A percentile compares a stretch with the other conserved stretches of the same genome.
Conservation (phyloP, 1,139 yeast species). For the Waltiozyma sp. region DNA sequence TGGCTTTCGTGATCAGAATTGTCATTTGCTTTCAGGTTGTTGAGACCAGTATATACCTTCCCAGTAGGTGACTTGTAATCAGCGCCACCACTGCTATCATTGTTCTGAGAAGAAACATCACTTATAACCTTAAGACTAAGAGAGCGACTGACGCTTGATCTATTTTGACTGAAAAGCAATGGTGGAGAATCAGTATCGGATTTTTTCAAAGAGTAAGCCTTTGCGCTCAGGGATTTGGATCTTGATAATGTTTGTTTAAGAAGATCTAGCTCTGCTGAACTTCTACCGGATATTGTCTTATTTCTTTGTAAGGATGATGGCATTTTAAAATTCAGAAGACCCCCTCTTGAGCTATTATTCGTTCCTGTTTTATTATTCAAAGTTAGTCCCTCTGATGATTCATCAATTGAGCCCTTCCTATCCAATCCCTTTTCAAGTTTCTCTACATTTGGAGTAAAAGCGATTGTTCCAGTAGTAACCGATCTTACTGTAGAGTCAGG, state of each 20-base stretch:
- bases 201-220: not conserved
- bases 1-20: not conserved
- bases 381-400: too few relatives aligned
- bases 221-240: slow-evolving; percentile 3
- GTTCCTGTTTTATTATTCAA: too few relatives aligned
- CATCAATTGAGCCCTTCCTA: too few relatives aligned
- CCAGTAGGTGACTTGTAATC: not conserved
- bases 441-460: too few relatives aligned
- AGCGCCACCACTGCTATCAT: not conserved
- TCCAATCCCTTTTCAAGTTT: too few relatives aligned
- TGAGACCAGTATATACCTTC: not conserved
- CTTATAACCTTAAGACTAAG: not conserved
- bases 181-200: slow-evolving; percentile 6
- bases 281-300: not conserved
- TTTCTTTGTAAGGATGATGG: not conserved
- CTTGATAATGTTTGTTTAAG: slow-evolving; percentile 7
- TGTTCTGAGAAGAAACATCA: not conserved
- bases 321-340: not conserved
- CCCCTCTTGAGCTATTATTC: not conserved
- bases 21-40: not conserved
- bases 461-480: too few relatives aligned
- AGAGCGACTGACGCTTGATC: slow-evolving; percentile 1
- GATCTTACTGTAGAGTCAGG: not conserved
- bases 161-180: slow-evolving; percentile 10
- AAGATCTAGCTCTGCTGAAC: not conserved